Conservation (phyloP, 1,139 yeast genomes). For the Pichia sp. region DNA sequence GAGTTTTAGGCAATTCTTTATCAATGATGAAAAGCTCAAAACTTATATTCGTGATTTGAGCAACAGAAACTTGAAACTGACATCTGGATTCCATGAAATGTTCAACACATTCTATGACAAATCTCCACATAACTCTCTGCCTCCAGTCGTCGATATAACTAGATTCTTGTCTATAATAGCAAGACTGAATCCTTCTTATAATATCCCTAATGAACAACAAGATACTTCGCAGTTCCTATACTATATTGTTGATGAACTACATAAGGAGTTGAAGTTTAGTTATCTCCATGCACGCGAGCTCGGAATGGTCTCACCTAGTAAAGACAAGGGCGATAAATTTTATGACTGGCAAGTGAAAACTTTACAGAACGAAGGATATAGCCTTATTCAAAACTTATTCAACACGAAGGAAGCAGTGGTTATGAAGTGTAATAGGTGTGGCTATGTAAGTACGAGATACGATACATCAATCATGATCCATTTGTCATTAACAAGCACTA, state of each 20-base stretch:
- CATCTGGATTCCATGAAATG: conserved; percentile 27
- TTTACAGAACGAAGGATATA: conserved; percentile 53
- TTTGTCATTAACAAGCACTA: conserved; percentile 24
- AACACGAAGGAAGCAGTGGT: conserved; percentile 80
- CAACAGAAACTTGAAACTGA: conserved; percentile 24
- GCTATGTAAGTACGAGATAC: conserved; percentile 42
- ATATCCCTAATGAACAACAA: conserved; percentile 77
- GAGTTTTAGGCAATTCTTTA: conserved; percentile 41
- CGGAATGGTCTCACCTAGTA: background rate
- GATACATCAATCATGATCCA: conserved; percentile 31
- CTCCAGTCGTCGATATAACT: conserved; percentile 57
- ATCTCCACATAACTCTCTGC: conserved; percentile 42
- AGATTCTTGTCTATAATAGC: conserved; percentile 55
- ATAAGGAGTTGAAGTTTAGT: conserved; percentile 66
- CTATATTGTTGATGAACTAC: conserved; percentile 77
- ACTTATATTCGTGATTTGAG: conserved; percentile 21
- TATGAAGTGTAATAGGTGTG: conserved; percentile 61
- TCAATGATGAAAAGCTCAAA: conserved; percentile 21
- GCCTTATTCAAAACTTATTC: conserved; percentile 63
- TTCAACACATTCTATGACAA: conserved; percentile 26
- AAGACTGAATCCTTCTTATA: conserved; percentile 55
- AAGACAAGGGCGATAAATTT: conserved; percentile 40
- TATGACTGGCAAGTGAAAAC: conserved; percentile 54
- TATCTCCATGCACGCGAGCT: background rate
- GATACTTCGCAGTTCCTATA: conserved; percentile 91